Percentiles rank a stretch among this genome's conserved stretches.
These are phyloP conservation scores for Zygoascus hellenicus DNA, from an alignment of 1,139 yeast species.

Conservation along the genomic window DNA sequence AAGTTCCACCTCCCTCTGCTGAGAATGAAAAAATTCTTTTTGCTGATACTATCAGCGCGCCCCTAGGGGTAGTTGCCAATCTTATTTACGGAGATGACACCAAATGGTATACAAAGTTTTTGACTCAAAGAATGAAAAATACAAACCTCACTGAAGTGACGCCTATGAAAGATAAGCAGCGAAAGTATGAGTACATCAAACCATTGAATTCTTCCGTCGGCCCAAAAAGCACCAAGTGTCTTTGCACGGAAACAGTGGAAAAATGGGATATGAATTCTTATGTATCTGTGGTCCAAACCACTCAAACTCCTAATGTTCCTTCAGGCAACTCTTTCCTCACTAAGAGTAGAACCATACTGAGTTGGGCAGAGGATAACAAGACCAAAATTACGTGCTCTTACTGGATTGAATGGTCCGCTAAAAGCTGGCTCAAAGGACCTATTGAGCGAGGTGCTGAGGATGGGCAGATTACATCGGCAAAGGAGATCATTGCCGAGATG, in stretches of 20 bases:
- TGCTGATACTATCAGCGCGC: conserved; percentile 62
- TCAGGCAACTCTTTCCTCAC: conserved; percentile 80
- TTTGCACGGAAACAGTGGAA: conserved; percentile 65
- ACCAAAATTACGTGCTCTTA: conserved; percentile 64
- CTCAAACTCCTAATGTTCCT: conserved; percentile 92
- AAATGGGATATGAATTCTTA: conserved; percentile 54
- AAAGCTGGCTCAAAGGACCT: conserved; percentile 86
- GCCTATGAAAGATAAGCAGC: conserved; percentile 39
- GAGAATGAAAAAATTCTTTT: conserved; percentile 56
- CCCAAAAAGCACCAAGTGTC: conserved; percentile 88
- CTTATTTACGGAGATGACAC: conserved; percentile 72
- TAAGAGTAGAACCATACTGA: conserved; percentile 54
- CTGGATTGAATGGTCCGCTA: conserved; percentile 83
- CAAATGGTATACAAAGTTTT: conserved; percentile 45
- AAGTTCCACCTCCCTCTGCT: conserved; percentile 43
- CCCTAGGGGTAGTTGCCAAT: conserved; percentile 70
- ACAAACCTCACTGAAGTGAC: conserved; percentile 58
- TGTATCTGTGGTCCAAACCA: conserved; percentile 54
- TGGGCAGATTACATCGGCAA: conserved; percentile 76
- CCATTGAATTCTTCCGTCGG: conserved; percentile 84
- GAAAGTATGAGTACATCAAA: conserved; percentile 69
- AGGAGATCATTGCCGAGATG: conserved; percentile 52
- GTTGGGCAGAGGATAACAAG: conserved; percentile 71
- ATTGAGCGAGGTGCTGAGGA: conserved; percentile 89
- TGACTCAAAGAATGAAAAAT: conserved; percentile 66